A percentile compares a stretch with the other conserved stretches of the same genome.
These are phyloP conservation scores for Rosa lucieae DNA, from an alignment of 306 rosid genomes.

Conservation along the genomic window DNA sequence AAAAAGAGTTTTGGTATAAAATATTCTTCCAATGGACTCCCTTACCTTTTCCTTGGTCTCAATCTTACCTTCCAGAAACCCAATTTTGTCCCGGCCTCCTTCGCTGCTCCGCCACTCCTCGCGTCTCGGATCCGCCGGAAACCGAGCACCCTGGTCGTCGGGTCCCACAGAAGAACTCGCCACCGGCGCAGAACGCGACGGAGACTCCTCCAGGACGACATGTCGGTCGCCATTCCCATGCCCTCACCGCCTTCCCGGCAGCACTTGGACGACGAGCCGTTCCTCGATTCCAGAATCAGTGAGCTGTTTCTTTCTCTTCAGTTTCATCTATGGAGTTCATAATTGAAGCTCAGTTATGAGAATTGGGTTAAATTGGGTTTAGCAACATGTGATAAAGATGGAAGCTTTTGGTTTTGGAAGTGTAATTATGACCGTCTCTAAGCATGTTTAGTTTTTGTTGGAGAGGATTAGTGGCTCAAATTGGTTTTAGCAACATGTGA, in stretches of 20 bases:
- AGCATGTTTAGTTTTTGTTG: background rate
- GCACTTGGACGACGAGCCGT: constrained; percentile 38
- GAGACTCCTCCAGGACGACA: constrained; percentile 35
- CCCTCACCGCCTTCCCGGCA: constrained; percentile 43
- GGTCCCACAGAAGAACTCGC: constrained; percentile 28
- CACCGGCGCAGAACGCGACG: constrained; percentile 41
- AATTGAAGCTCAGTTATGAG: background rate
- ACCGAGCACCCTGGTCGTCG: constrained; percentile 13
- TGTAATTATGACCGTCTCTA: background rate
- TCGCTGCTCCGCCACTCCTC: constrained; percentile 11
- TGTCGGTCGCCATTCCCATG: constrained; percentile 47
- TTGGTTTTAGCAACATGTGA: background rate
- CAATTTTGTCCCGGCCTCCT: constrained; percentile 23
- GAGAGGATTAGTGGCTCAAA: background rate
- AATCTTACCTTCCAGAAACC: constrained; percentile 44
- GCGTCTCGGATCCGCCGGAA: constrained; percentile 21
- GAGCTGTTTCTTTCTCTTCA: constrained; percentile 2
- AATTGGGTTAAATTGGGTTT: background rate
- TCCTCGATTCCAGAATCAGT: constrained; percentile 49
- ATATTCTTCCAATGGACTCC: constrained; percentile 28
- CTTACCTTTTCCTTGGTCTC: constrained; percentile 33
- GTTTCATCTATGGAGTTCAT: background rate
- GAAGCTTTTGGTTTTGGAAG: constrained; percentile 1
- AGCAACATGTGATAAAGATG: background rate
- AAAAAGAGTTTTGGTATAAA: background rate